Conservation (phyloP, 2,329 filamentous ascomycete genomes). For the Calonectria fujianensis region DNA sequence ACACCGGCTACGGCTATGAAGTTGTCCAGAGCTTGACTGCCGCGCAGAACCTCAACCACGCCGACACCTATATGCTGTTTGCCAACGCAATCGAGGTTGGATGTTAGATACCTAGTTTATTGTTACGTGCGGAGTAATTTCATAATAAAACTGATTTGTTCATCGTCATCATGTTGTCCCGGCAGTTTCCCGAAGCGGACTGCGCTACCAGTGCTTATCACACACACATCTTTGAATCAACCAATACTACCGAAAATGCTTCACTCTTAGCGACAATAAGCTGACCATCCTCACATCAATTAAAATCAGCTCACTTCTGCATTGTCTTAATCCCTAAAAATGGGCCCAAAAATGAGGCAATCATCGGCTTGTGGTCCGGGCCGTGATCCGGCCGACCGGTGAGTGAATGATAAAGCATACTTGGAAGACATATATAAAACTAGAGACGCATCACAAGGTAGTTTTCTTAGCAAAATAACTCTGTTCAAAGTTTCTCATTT, state of each 20-base stretch:
- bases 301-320: neutral
- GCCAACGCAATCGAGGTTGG: conserved; percentile 60
- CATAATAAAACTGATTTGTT: neutral
- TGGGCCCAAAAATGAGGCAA: neutral
- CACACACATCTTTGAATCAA: neutral
- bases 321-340: no score
- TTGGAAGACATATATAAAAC: neutral
- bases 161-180: neutral
- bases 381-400: conserved; percentile 11
- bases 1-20: conserved; percentile 71
- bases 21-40: conserved; percentile 69
- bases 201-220: neutral
- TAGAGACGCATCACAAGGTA: neutral
- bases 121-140: neutral
- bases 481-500: no score
- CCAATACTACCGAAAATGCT: neutral
- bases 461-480: no score
- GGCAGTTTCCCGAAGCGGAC: neutral
- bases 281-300: no score
- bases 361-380: neutral
- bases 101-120: neutral
- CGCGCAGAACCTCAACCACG: conserved; percentile 73
- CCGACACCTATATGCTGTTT: conserved; percentile 73
- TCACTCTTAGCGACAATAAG: no score
- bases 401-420: neutral